These are phyloP conservation scores for Rhynchospora breviuscula DNA, from an alignment of 176 grass and related monocot genomes.

Conservation along the genomic window DNA sequence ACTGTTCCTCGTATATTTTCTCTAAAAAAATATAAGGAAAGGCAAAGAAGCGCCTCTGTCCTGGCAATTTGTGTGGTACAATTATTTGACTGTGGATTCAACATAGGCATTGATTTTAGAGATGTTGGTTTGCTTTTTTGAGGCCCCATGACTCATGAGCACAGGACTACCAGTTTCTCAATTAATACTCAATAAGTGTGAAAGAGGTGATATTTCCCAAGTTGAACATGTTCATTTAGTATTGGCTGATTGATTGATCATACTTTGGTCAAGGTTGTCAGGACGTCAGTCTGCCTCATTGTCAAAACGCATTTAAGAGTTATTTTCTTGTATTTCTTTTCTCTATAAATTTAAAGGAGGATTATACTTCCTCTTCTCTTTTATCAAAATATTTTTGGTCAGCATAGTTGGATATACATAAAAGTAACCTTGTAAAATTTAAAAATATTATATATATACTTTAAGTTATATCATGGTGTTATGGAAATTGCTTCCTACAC, in stretches of 20 bases:
- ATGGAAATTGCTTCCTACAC: too few species aligned
- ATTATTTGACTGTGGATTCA: conserved; percentile 9
- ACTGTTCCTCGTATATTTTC: background rate
- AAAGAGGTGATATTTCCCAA: conserved; percentile 1
- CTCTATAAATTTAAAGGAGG: background rate
- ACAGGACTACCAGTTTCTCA: background rate
- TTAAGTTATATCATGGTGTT: too few species aligned
- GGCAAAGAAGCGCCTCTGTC: background rate
- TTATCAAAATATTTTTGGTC: too few species aligned
- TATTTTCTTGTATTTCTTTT: background rate
- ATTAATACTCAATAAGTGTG: conserved; percentile 6
- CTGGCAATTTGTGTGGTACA: background rate
- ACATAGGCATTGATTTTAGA: background rate
- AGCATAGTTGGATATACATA: too few species aligned
- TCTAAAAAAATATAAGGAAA: background rate
- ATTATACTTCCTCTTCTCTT: too few species aligned
- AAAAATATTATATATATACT: too few species aligned
- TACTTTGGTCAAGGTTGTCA: conserved; percentile 10
- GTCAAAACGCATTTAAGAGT: conserved; percentile 13
- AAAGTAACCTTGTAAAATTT: too few species aligned
- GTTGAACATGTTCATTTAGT: conserved; percentile 1
- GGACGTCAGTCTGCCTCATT: conserved; percentile 18
- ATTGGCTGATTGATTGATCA: conserved; percentile 5
- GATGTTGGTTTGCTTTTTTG: conserved; percentile 5
- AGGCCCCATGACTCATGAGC: background rate